Base-by-base conservation (phyloP, 2,329 filamentous ascomycete species). In the Zalaria obscura region DNA sequence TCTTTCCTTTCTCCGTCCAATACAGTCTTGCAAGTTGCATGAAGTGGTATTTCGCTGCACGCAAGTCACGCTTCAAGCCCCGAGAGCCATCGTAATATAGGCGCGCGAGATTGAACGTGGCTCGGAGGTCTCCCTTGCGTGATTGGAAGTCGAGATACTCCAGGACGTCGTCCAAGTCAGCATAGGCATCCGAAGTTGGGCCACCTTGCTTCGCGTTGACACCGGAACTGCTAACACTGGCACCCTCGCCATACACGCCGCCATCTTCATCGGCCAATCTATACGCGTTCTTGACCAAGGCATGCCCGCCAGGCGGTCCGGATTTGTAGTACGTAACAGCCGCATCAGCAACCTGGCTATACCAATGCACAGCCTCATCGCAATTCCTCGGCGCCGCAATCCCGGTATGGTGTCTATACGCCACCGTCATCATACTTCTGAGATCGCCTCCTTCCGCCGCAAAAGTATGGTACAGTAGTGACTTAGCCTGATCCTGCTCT, bases 241-340 rank as follows among this genome's bases (percentile, higher is more conserved):
- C 91, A 3, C 91, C 93, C 62, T 94, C 86, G 37, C 91, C 93
- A 57, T 95, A 98, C 5, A 94, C 82, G 35, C 91, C 91, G 5
- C 91, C 93, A 27, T 80, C 69, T 38, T 95, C 86, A 54, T 98
- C 93, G 3, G 87, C 84, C 52, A 95, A 83, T 43, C 85, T 77
- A 64, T 84, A 93, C 5, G 81, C 76, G 55, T 95, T 83, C 27
- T 76, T 73, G 2, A 80, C 70, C 69, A 93, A 80, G 28, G 74
- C 70, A 62, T 82, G 79, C 4, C 91, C 91, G 7, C 89, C 89
- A 0, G 91, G 89, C 1, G 91, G 89, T 0, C 91, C 93, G 4
- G 86, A 86, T 36, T 85, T 77, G 59, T 86, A 85, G 74, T 86
- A 95, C 5, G 70, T 67, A 45, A 98, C 84, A 5, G 87, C 87